These are phyloP conservation scores for Nakazawaea holstii DNA, from an alignment of 805 yeast genomes.

Conservation along the genomic window DNA sequence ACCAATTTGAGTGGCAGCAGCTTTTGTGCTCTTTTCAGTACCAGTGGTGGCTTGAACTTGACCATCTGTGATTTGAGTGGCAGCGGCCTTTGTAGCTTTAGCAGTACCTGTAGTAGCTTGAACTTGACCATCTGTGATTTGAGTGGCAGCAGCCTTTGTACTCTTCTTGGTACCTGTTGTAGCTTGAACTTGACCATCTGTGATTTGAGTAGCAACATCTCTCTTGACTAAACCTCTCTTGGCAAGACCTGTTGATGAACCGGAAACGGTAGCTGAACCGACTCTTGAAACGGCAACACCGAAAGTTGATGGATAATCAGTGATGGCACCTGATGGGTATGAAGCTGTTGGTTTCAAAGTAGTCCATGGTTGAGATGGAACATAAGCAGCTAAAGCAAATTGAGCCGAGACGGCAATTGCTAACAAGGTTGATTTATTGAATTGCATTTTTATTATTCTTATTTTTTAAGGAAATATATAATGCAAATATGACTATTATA, in stretches of 20 bases:
- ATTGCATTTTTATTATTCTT: slow-evolving; percentile 6
- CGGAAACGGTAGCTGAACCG: slow-evolving; percentile 17
- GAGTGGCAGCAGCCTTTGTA: slow-evolving; percentile 28
- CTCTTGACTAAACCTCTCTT: slow-evolving; percentile 19
- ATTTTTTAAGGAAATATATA: neutral
- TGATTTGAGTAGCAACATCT: slow-evolving; percentile 36
- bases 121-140: slow-evolving; percentile 33
- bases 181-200: slow-evolving; percentile 43
- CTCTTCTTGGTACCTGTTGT: slow-evolving; percentile 16
- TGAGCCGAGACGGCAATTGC: slow-evolving; percentile 20
- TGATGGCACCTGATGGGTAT: slow-evolving; percentile 44
- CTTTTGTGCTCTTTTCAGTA: slow-evolving; percentile 26
- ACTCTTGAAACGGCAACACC: slow-evolving; percentile 43
- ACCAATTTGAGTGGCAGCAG: slow-evolving; percentile 34
- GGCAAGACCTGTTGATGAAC: slow-evolving; percentile 14
- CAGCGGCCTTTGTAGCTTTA: slow-evolving; percentile 23
- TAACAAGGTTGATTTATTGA: neutral
- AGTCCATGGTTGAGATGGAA: slow-evolving; percentile 57
- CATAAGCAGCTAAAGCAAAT: slow-evolving; percentile 41
- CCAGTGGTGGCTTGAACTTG: slow-evolving; percentile 39
- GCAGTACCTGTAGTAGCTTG: slow-evolving; percentile 30
- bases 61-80: slow-evolving; percentile 35
- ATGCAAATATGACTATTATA: too few species aligned
- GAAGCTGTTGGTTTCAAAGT: slow-evolving; percentile 61
- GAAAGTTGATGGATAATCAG: slow-evolving; percentile 49